Evolutionary conservation across 331 rosid genomes (phyloP).

Genomic region (Pyrus hybrid): DNA sequence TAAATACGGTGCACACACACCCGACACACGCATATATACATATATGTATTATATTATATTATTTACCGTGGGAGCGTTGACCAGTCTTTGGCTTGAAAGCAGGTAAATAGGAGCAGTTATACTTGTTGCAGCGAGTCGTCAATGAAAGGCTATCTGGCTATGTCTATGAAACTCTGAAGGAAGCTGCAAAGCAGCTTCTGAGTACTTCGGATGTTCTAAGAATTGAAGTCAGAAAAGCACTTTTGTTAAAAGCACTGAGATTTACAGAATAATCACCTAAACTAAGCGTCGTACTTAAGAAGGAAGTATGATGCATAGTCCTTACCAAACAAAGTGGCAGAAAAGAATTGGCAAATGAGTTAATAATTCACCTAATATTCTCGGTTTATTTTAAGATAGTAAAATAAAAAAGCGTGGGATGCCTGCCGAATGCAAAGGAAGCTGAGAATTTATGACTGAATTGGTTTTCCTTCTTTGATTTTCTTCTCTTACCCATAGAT

Average conservation of each 20-base stretch:
- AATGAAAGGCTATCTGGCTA: constrained; percentile 5
- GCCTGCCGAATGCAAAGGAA: not conserved
- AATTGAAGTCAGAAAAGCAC: not conserved
- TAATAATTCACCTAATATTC: not conserved
- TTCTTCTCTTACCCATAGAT: not conserved
- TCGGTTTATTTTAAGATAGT: not conserved
- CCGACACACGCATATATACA: too few relatives aligned
- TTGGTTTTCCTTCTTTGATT: not conserved
- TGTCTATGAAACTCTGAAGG: not conserved
- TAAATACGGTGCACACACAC: too few relatives aligned
- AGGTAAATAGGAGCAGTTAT: not conserved
- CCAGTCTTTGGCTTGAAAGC: not conserved
- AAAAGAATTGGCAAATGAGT: not conserved
- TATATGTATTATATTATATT: not conserved
- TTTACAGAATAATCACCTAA: not conserved
- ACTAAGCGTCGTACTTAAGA: not conserved
- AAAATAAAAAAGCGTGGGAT: not conserved
- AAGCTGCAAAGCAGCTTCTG: not conserved
- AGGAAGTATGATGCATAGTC: not conserved
- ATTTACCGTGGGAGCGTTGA: not conserved
- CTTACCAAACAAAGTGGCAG: not conserved
- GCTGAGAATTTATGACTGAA: not conserved
- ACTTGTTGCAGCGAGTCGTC: not conserved
- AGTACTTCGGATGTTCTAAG: not conserved
- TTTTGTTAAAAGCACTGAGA: not conserved